Evolutionary conservation across 352 stramenopile species (phyloP).

Genomic region (Elongisporangium senticosum): DNA sequence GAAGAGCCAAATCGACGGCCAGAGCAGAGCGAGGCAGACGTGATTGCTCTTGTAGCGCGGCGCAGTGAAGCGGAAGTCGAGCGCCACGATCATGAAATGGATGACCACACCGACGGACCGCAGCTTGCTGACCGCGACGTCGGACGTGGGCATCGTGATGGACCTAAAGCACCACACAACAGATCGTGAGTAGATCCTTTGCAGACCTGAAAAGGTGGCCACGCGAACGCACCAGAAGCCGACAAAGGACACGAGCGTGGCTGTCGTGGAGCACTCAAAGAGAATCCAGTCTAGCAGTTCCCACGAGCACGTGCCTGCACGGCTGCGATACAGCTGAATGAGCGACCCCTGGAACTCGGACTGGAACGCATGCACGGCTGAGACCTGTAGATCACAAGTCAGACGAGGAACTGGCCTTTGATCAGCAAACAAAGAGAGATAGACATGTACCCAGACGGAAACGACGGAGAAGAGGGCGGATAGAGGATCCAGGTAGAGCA

Average conservation of each 20-base stretch:
- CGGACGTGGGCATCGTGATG: conserved; percentile 34
- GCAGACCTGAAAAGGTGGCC: not conserved
- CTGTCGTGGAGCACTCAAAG: conserved; percentile 48
- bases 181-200: conserved; percentile 2
- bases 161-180: conserved; percentile 11
- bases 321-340: conserved; percentile 49
- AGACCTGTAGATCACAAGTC: conserved; percentile 18
- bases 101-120: conserved; percentile 29
- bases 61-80: conserved; percentile 62
- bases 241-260: conserved; percentile 34
- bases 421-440: not conserved
- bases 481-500: conserved; percentile 36
- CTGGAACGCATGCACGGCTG: conserved; percentile 50
- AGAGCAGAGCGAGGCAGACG: conserved; percentile 53
- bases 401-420: not conserved
- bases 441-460: conserved; percentile 37
- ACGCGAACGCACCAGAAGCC: conserved; percentile 43
- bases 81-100: conserved; percentile 36
- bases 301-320: conserved; percentile 46
- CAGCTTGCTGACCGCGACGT: conserved; percentile 20
- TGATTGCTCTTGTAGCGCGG: conserved; percentile 55
- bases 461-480: conserved; percentile 46
- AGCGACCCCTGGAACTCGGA: conserved; percentile 47
- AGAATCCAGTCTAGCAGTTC: conserved; percentile 67
- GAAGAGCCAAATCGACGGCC: conserved; percentile 46